Conservation (phyloP, 2,329 filamentous ascomycete species). For the Epichloe sibirici region DNA sequence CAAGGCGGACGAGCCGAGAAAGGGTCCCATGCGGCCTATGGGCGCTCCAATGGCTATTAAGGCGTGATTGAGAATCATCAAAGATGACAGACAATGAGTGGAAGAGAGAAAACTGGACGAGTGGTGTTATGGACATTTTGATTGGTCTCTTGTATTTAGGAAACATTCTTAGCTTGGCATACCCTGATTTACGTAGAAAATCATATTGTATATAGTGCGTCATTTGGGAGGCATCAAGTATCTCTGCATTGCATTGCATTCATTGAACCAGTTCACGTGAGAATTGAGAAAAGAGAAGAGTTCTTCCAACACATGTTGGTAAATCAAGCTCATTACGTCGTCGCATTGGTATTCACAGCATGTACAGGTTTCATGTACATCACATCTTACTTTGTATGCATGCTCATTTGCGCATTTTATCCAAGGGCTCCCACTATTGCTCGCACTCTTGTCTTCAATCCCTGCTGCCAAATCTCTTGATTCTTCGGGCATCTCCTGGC, state of each 20-base stretch:
- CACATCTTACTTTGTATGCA: neutral
- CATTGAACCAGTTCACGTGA: neutral
- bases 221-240: neutral
- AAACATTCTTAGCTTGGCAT: neutral
- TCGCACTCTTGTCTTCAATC: neutral
- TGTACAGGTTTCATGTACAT: neutral
- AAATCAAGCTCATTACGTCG: neutral
- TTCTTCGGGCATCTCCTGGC: conserved; percentile 31
- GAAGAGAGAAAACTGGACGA: neutral
- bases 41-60: conserved; percentile 9
- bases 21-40: conserved; percentile 35
- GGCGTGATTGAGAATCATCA: neutral
- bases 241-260: neutral
- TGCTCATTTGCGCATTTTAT: neutral
- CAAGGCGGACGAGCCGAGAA: conserved; percentile 51
- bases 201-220: neutral
- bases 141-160: neutral
- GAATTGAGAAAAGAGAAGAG: neutral
- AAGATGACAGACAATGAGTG: neutral
- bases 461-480: conserved; percentile 32
- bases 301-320: neutral
- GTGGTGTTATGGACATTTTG: neutral
- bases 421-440: neutral
- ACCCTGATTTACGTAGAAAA: neutral
- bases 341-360: neutral